Evolutionary conservation across 768 basidiomycete genomes (phyloP).

Genomic region (Suillus placidus): DNA sequence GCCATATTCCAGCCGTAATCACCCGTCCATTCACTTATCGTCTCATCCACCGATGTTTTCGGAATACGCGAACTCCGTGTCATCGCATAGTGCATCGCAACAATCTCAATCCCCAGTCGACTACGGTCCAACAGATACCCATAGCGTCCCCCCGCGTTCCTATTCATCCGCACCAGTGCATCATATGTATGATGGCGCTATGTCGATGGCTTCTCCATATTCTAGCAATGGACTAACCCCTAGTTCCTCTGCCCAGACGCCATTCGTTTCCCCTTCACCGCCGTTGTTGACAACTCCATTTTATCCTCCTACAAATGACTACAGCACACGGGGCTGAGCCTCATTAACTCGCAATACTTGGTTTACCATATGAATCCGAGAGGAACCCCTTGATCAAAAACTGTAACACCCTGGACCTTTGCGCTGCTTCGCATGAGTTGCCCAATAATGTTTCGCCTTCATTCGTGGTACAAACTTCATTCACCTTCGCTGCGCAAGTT

Average conservation of each 20-base stretch:
- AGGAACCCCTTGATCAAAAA: conserved; percentile 13
- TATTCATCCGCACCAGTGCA: conserved; percentile 26
- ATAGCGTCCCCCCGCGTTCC: conserved; percentile 17
- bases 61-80: conserved; percentile 15
- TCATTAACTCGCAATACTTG: conserved; percentile 18
- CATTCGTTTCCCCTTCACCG: conserved; percentile 26
- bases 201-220: conserved; percentile 17
- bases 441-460: conserved; percentile 9
- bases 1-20: conserved; percentile 18
- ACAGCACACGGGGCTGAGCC: conserved; percentile 12
- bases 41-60: conserved; percentile 22
- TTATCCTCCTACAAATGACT: conserved; percentile 25
- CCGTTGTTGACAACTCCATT: conserved; percentile 34
- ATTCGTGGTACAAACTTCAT: conserved; percentile 26
- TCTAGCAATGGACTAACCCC: conserved; percentile 13
- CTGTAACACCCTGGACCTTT: conserved; percentile 9
- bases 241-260: conserved; percentile 11
- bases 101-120: conserved; percentile 16
- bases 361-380: conserved; percentile 19
- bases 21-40: conserved; percentile 3
- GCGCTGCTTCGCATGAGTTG: conserved; percentile 11
- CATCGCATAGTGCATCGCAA: conserved; percentile 17
- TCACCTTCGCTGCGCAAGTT: background rate
- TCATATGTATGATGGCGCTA: conserved; percentile 17
- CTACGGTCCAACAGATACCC: conserved; percentile 16